Percentiles rank a stretch among this genome's conserved stretches.
Evolutionary conservation across 2,329 filamentous ascomycete genomes (phyloP).

Genomic region (Dactylellina drechsleri): DNA sequence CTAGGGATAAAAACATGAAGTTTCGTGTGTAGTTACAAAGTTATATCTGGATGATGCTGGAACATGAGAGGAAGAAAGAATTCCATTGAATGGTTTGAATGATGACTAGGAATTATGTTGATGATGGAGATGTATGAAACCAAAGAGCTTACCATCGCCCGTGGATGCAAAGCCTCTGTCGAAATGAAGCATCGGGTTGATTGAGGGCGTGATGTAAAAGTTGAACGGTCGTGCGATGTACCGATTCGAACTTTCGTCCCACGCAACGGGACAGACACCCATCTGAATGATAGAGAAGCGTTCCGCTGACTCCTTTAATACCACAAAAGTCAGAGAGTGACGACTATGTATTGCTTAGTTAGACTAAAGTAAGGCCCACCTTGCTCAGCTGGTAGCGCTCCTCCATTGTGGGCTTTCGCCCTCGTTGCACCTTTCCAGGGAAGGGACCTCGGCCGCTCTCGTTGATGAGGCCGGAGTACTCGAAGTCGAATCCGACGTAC

Average conservation of each 20-base stretch:
- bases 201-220: constrained; percentile 55
- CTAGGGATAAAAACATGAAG: no score
- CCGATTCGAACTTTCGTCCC: constrained; percentile 25
- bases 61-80: no score
- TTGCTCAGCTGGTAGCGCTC: constrained; percentile 56
- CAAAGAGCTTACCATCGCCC: constrained; percentile 34
- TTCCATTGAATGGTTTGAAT: no score
- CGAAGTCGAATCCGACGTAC: constrained; percentile 57
- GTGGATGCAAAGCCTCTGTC: constrained; percentile 27
- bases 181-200: constrained; percentile 23
- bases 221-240: constrained; percentile 56
- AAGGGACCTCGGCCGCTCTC: constrained; percentile 24
- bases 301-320: constrained; percentile 54
- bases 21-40: no score
- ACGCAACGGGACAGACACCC: constrained; percentile 56
- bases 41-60: no score
- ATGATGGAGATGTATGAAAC: not conserved
- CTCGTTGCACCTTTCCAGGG: constrained; percentile 39
- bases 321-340: constrained; percentile 2
- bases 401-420: constrained; percentile 54
- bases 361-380: constrained; percentile 7
- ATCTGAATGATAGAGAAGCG: constrained; percentile 57
- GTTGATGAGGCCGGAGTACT: constrained; percentile 56
- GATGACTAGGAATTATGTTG: not conserved
- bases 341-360: not conserved